Evolutionary conservation across 2,329 filamentous ascomycete genomes (phyloP).

Genomic region (Chrysosporium queenslandicum): DNA sequence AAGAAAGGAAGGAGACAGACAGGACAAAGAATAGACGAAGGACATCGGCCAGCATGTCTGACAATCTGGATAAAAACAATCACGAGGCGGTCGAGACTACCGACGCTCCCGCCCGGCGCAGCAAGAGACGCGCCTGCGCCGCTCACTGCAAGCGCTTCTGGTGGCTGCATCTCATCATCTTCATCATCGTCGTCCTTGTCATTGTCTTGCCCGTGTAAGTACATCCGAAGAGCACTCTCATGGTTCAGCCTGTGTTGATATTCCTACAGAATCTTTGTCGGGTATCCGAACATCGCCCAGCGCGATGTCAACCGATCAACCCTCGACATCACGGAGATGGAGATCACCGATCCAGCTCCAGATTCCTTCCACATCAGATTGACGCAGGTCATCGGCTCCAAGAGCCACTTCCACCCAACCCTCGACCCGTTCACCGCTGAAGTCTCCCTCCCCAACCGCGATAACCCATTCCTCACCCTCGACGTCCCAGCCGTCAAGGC

Average conservation of each 20-base stretch:
- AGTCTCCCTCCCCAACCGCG: slow-evolving; percentile 39
- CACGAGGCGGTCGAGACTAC: slow-evolving; percentile 8
- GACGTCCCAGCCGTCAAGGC: slow-evolving; percentile 39
- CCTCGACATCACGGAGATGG: slow-evolving; percentile 42
- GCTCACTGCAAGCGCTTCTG: slow-evolving; percentile 40
- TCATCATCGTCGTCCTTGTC: slow-evolving; percentile 44
- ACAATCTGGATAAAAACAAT: slow-evolving; percentile 10
- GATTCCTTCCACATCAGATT: slow-evolving; percentile 43
- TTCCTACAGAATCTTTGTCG: slow-evolving; percentile 50
- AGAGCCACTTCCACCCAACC: slow-evolving; percentile 44
- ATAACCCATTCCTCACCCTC: slow-evolving; percentile 37
- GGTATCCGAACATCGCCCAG: slow-evolving; percentile 50
- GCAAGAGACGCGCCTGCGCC: slow-evolving; percentile 1
- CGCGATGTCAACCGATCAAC: slow-evolving; percentile 43
- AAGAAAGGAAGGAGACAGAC: background rate
- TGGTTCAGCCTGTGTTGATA: no score
- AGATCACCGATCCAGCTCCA: slow-evolving; percentile 42
- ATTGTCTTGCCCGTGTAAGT: slow-evolving; percentile 49
- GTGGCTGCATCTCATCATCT: slow-evolving; percentile 45
- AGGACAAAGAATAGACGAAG: background rate
- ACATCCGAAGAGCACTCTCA: no score
- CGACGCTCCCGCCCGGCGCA: background rate
- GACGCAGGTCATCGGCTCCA: slow-evolving; percentile 38
- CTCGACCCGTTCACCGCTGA: slow-evolving; percentile 46
- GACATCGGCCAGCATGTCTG: slow-evolving; percentile 8